Evolutionary conservation across 106 monocot species (phyloP), one percentile per base, ranked within the genome.

Genomic region (Ottelia alismoides): DNA sequence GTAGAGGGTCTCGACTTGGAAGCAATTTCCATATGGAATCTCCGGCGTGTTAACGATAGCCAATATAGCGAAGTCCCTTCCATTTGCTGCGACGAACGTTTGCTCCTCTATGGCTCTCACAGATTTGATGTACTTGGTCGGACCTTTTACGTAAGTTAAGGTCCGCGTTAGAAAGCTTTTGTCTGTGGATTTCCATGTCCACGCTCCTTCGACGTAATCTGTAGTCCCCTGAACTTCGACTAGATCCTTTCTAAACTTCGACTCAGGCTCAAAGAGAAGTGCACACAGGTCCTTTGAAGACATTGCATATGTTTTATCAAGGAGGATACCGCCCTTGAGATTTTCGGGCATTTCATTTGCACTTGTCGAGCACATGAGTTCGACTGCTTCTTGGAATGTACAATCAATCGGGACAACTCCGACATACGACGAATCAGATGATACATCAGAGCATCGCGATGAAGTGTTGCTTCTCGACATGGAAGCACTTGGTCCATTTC

Each of bases 11-110:
- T 74, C 51, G 32, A 84, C 55, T 47, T 60, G 64, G 58, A 89
- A 89, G 64, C 68, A 80, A 30, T 67, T 66, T 19, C 89, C 89
- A 77, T 72, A 89, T 9, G 84, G 80, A 31, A 69, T 80, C 35
- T 80, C 80, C 12, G 89, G 89, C n/a, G 77, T 80, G 29, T 47
- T 30, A 25, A 80, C 89, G 14, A 53, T 61, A 20, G 49, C 44
- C 57, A 80, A 61, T 43, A 84, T 57, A 47, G 77, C 65, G 65
- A 66, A 89, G 12, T 50, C 65, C 31, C 61, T 79, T 19, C 77
- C 84, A 77, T 80, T 74, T 28, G 83, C 89, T 72, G 65, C 78
- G 12, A 84, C 25, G 29, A 80, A 89, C 0, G 60, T 63, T 53
- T 89, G 89, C 28, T 80, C 84, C 53, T 89, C 89, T 10, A 30